Base-by-base conservation (phyloP, 2,329 filamentous ascomycete genomes). In the Alternaria rosae region DNA sequence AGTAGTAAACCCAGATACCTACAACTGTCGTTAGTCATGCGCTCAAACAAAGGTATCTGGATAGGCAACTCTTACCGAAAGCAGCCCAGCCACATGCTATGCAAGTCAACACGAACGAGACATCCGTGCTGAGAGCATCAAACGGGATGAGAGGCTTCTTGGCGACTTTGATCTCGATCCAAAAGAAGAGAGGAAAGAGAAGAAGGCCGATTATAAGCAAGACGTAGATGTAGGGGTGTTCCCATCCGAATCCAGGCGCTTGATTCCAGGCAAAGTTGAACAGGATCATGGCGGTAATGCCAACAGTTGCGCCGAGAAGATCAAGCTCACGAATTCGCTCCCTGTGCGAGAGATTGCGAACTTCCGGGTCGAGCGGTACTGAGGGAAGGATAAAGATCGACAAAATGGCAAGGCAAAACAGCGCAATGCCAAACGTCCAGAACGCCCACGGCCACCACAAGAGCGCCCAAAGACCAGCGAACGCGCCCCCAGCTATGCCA, bases 231-330 rank as follows among this genome's bases (percentile, higher is more conserved):
- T 87, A 87, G 0, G 86, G 80, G 7, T 82, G 80, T 1, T 78
- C 67, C 89, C 89, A 91, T 2, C 87, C 87, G 2, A 83, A 85
- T 0, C 86, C 80, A 0, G 87, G 84, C 0, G 86, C 88, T 70
- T 91, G 88, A 61, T 89, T 91, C 87, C 87, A 90, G 0, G 88
- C 86, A 67, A 91, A 87, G 72, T 90, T 90, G 77, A 91, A 83
- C 17, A 91, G 79, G 7, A 73, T 81, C 23, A 91, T 78, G 0
- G 84, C 84, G 0, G 81, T 79, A 17, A 90, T 81, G 1, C 88
- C 88, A 4, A 81, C 76, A 5, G 79, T 61, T 6, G 81, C 81
- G 11, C 85, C 85, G 6, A 82, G 68, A 20, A 81, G 65, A 58
- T 85, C 83, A 6, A 84, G 70, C 28, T 79, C 73, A 54, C 62